These are phyloP conservation scores for Pluteus cervinus DNA, from an alignment of 768 basidiomycete genomes.

Conservation along the genomic window DNA sequence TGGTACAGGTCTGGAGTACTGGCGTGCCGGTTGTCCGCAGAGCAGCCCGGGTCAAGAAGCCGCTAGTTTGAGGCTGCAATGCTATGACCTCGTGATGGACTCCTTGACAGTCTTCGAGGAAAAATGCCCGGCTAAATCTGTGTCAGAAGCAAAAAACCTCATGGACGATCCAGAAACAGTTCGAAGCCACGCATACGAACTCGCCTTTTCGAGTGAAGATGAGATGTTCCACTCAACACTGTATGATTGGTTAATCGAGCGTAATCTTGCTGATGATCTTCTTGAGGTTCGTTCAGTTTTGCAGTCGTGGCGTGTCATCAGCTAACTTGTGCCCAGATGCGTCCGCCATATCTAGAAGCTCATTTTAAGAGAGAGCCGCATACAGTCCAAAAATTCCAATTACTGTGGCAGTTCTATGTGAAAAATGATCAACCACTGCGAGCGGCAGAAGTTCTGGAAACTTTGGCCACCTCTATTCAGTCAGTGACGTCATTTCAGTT, in stretches of 20 bases:
- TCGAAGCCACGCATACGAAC: conserved; percentile 79
- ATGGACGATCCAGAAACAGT: conserved; percentile 60
- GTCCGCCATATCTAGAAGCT: conserved; percentile 82
- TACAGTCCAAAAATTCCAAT: conserved; percentile 76
- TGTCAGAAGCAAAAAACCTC: conserved; percentile 12
- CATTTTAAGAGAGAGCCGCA: conserved; percentile 80
- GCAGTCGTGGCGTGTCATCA: conserved; percentile 1
- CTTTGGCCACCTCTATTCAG: conserved; percentile 81
- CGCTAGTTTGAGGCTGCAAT: conserved; percentile 58
- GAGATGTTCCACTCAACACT: conserved; percentile 91
- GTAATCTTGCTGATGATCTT: conserved; percentile 79
- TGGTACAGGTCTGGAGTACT: conserved; percentile 69
- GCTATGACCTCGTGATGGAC: conserved; percentile 81
- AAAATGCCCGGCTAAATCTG: conserved; percentile 29
- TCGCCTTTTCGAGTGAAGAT: conserved; percentile 81
- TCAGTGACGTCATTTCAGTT: conserved; percentile 30
- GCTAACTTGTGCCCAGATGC: conserved; percentile 50
- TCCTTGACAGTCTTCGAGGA: conserved; percentile 79
- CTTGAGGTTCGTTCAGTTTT: conserved; percentile 62
- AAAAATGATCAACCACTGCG: conserved; percentile 82
- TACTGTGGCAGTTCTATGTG: conserved; percentile 97
- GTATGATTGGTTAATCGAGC: conserved; percentile 89
- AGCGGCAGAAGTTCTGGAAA: conserved; percentile 81
- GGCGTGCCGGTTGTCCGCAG: conserved; percentile 52
- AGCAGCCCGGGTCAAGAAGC: conserved; percentile 54